Base-by-base conservation (phyloP, 2,329 filamentous ascomycete genomes). In the Diaporthe caulivora region DNA sequence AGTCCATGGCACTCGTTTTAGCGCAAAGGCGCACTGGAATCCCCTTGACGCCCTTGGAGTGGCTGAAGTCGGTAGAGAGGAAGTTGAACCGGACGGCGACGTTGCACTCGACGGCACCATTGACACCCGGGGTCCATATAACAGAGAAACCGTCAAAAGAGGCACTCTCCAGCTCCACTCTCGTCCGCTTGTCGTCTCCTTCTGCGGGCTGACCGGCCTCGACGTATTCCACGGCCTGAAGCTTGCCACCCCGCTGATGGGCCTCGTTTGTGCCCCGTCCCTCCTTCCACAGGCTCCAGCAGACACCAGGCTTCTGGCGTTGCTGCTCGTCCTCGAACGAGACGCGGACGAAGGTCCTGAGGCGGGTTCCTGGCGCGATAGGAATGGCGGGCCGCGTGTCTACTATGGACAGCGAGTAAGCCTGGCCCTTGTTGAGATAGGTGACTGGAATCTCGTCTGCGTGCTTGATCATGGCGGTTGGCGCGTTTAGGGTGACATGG, bases 251-350 rank as follows among this genome's bases (percentile, higher is more conserved):
- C 77, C 96, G 89, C 81, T 98, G 95, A 79, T 98, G 96, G 2
- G 96, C 95, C 86, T 99, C 97, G 77, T 95, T 98, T 2, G 93
- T 95, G n/a, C 97, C 97, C 72, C 97, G 91, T 0, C 96, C 96
- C 84, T 98, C 97, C 81, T 98, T 98, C 97, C 94, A 96, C 26
- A 96, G 84, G 60, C 81, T 93, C 94, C 94, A 96, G 82, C 93
- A 95, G 13, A 90, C 87, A 3, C 80, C 80, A 0, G 82, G 95
- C 77, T 94, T 94, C 79, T 92, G 91, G 75, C 96, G 90, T 82
- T 98, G 97, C 81, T 97, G 93, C 75, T 98, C 95, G 76, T 99
- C 97, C 81, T 99, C 96, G 79, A 98, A 99, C 0, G 96, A 98
- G 60, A 99, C 92, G n/a, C 97, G 93, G 60, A 99, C 90, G 80